phyloP scores from a whole-genome alignment of 2,329 filamentous ascomycete genomes.

The Fragosphaeria purpurea region DNA sequence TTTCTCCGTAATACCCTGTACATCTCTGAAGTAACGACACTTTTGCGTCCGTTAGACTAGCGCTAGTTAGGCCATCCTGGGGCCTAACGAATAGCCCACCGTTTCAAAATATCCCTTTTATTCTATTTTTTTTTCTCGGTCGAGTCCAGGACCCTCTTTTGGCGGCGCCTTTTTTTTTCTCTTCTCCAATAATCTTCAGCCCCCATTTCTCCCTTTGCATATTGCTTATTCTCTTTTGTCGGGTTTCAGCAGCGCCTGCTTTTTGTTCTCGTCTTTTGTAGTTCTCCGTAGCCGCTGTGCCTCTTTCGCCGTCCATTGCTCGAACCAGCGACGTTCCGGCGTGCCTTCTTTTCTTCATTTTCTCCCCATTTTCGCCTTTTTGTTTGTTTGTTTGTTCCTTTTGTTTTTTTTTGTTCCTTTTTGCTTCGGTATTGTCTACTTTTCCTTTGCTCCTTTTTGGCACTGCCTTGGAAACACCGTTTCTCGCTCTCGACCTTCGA shows the following conservation, averaged over 20 bases:
- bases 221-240: background rate
- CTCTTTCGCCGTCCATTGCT: background rate
- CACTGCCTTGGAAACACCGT: too few species aligned
- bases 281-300: background rate
- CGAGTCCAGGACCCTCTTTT: too few species aligned
- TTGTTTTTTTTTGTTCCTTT: background rate
- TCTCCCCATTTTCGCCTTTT: background rate
- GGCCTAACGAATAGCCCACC: background rate
- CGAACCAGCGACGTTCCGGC: too few species aligned
- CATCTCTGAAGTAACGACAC: too few species aligned
- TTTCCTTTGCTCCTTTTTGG: background rate
- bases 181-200: too few species aligned
- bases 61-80: too few species aligned
- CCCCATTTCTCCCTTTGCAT: background rate
- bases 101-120: conserved; percentile 3
- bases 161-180: background rate
- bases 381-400: background rate
- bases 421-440: background rate
- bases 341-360: background rate
- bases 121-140: background rate
- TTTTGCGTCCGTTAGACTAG: too few species aligned
- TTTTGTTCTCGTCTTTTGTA: background rate
- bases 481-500: too few species aligned
- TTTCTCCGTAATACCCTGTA: too few species aligned
- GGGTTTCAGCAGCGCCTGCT: background rate